These are phyloP conservation scores for Andrographis paniculata DNA, from an alignment of 305 asterid species.

Conservation along the genomic window DNA sequence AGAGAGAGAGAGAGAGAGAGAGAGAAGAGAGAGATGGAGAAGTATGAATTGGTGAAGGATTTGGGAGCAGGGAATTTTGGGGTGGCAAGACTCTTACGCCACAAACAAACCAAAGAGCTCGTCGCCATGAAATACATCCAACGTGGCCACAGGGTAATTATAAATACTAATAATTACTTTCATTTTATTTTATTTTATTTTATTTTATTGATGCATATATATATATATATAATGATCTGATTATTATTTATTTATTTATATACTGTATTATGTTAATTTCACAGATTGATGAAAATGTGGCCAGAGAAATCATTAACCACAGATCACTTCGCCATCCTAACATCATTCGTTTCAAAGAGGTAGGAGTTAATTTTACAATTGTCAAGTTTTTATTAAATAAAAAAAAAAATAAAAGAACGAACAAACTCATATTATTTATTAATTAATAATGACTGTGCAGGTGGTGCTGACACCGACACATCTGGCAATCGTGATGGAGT, in stretches of 20 bases:
- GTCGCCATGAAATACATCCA: constrained; percentile 89
- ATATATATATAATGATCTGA: background rate
- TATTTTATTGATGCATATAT: background rate
- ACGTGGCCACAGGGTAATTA: constrained; percentile 63
- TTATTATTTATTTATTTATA: background rate
- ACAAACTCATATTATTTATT: background rate
- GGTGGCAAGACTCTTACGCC: constrained; percentile 70
- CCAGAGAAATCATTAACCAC: constrained; percentile 84
- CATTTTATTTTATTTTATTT: no score
- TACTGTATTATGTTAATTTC: no score
- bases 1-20: no score
- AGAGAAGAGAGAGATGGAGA: constrained; percentile 42
- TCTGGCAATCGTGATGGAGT: constrained; percentile 85
- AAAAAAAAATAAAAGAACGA: background rate
- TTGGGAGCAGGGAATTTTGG: constrained; percentile 92
- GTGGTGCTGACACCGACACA: constrained; percentile 81
- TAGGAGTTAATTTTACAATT: background rate
- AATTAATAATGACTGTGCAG: constrained; percentile 13
- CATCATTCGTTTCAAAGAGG: constrained; percentile 92
- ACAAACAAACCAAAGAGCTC: constrained; percentile 79
- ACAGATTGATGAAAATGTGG: constrained; percentile 93
- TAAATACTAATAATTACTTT: no score
- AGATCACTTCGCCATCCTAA: constrained; percentile 87
- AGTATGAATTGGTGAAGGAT: constrained; percentile 71
- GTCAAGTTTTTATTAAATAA: background rate